A percentile compares a stretch with the other conserved stretches of the same genome.
Evolutionary conservation across 768 basidiomycete genomes (phyloP).

Genomic region (Lentinula sp.): DNA sequence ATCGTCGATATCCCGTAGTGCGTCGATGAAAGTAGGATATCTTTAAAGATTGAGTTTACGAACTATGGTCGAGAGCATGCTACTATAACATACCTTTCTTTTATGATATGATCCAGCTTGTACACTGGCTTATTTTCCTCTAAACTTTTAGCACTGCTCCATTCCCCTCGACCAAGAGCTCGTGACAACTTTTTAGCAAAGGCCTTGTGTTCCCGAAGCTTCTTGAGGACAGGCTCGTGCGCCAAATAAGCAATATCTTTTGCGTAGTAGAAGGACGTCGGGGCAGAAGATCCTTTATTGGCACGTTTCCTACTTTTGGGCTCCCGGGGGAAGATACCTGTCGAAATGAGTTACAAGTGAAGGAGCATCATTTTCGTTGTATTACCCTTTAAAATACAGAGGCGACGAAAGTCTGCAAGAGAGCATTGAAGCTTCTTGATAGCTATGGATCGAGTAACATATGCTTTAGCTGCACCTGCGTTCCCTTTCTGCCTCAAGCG

Average conservation of each 20-base stretch:
- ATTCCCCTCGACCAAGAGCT: slow-evolving; percentile 91
- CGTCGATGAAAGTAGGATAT: slow-evolving; percentile 96
- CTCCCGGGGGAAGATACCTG: slow-evolving; percentile 97
- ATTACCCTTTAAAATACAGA: slow-evolving; percentile 96
- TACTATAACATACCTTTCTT: slow-evolving; percentile 69
- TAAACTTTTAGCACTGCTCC: slow-evolving; percentile 88
- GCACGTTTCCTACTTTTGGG: slow-evolving; percentile 87
- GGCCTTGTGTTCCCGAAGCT: slow-evolving; percentile 94
- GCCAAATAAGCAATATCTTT: slow-evolving; percentile 98
- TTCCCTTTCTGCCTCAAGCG: slow-evolving; percentile 81
- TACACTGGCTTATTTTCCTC: slow-evolving; percentile 93
- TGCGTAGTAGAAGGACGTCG: slow-evolving; percentile 95
- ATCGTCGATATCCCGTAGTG: slow-evolving; percentile 94
- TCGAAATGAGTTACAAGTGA: slow-evolving; percentile 2
- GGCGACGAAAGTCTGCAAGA: slow-evolving; percentile 89
- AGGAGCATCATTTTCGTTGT: slow-evolving; percentile 6
- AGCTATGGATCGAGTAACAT: slow-evolving; percentile 84
- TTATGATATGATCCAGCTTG: slow-evolving; percentile 91
- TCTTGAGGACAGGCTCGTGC: slow-evolving; percentile 92
- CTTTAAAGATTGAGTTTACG: slow-evolving; percentile 31
- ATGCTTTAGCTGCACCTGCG: slow-evolving; percentile 88
- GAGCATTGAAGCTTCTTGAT: slow-evolving; percentile 96
- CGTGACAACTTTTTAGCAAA: slow-evolving; percentile 95
- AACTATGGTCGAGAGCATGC: neutral
- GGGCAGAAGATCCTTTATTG: slow-evolving; percentile 96